A percentile compares a stretch with the other conserved stretches of the same genome.
phyloP scores from a whole-genome alignment of 495 filamentous ascomycete species.

The Penicillium mononematosum region DNA sequence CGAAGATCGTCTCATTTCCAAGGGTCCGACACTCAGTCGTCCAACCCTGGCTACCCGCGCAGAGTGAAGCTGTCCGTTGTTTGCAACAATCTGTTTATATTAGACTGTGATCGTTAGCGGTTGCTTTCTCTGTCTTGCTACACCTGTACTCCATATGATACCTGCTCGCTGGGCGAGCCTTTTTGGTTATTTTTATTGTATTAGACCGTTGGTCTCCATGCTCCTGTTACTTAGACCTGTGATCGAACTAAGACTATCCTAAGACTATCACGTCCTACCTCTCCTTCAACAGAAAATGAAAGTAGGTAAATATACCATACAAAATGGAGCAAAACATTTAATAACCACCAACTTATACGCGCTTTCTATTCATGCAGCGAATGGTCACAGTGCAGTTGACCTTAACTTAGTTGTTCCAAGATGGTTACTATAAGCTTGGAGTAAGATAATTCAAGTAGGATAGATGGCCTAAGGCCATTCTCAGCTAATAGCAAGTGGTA shows the following conservation, averaged over 20 bases:
- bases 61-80: background rate
- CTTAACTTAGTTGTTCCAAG: background rate
- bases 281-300: background rate
- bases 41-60: constrained; percentile 11
- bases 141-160: background rate
- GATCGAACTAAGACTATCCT: background rate
- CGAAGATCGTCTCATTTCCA: constrained; percentile 41
- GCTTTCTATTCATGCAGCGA: background rate
- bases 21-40: constrained; percentile 13
- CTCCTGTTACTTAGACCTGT: constrained; percentile 1
- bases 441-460: background rate
- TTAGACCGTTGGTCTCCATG: background rate
- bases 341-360: background rate
- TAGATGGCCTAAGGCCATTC: background rate
- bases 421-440: background rate
- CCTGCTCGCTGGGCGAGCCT: constrained; percentile 12
- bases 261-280: background rate
- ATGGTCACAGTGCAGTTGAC: background rate
- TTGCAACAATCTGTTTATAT: background rate
- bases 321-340: background rate
- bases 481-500: background rate
- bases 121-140: background rate
- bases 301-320: background rate
- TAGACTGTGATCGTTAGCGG: background rate
- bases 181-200: background rate